A percentile compares a stretch with the other conserved stretches of the same genome.
phyloP scores from a whole-genome alignment of 257 asterid genomes.

The Echites panduratus region DNA sequence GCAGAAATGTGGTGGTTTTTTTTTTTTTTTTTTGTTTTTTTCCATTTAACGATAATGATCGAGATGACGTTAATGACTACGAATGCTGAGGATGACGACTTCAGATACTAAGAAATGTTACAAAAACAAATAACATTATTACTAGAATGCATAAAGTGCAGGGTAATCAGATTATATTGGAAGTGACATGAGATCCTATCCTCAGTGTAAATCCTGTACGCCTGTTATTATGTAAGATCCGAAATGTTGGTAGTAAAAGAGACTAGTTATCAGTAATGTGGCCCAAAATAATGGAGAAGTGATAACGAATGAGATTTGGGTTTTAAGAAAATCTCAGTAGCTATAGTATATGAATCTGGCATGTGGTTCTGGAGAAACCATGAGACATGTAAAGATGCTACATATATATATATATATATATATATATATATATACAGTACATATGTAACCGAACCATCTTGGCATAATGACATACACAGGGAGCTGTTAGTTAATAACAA shows the following conservation, averaged over 20 bases:
- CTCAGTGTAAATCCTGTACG: background rate
- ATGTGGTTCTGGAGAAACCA: background rate
- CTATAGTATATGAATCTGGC: background rate
- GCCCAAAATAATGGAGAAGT: background rate
- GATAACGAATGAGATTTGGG: background rate
- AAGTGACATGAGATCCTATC: background rate
- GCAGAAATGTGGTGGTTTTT: background rate
- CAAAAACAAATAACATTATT: background rate
- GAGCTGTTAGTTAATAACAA: background rate
- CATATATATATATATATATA: too few species aligned
- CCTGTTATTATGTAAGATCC: background rate
- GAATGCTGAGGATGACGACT: background rate
- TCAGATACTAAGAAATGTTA: background rate
- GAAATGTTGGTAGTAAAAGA: background rate
- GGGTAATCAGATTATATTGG: background rate
- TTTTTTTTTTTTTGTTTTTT: too few species aligned
- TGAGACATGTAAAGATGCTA: background rate
- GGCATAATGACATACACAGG: background rate
- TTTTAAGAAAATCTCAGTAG: background rate
- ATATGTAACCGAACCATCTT: background rate
- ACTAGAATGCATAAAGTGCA: background rate
- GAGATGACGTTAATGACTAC: background rate
- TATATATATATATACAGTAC: background rate
- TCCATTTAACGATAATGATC: background rate
- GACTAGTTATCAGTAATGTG: background rate